Percentiles rank a stretch among this genome's conserved stretches.
phyloP scores from a whole-genome alignment of 352 stramenopile genomes.

The Peronospora tabacina region DNA sequence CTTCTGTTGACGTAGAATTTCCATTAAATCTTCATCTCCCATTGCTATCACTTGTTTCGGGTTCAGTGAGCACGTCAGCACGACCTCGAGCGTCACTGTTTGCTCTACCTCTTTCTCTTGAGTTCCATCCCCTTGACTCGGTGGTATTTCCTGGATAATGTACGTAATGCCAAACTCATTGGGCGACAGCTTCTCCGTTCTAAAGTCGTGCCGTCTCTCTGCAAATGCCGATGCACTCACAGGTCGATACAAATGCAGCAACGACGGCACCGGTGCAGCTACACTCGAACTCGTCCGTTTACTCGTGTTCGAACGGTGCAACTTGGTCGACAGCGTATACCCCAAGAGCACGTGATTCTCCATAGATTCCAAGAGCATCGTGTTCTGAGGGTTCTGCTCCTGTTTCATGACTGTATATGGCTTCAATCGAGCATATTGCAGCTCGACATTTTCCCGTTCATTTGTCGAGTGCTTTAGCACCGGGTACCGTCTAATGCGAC shows the following conservation, averaged over 20 bases:
- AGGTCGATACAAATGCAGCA: slow-evolving; percentile 56
- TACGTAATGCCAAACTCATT: slow-evolving; percentile 62
- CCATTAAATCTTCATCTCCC: neutral
- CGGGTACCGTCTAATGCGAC: slow-evolving; percentile 35
- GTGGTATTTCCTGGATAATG: slow-evolving; percentile 47
- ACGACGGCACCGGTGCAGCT: slow-evolving; percentile 39
- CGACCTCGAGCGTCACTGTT: slow-evolving; percentile 53
- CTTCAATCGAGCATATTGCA: slow-evolving; percentile 47
- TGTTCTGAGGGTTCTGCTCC: slow-evolving; percentile 5
- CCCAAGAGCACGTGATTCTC: slow-evolving; percentile 52
- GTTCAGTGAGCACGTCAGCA: slow-evolving; percentile 44
- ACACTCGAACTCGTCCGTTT: slow-evolving; percentile 13
- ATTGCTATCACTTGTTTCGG: slow-evolving; percentile 11
- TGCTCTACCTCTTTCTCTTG: slow-evolving; percentile 7
- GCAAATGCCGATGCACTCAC: slow-evolving; percentile 34
- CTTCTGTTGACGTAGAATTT: slow-evolving; percentile 29
- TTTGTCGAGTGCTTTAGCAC: slow-evolving; percentile 49
- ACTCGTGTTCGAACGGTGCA: slow-evolving; percentile 52
- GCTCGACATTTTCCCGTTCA: slow-evolving; percentile 50
- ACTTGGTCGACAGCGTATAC: slow-evolving; percentile 51
- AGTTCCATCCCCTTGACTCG: neutral
- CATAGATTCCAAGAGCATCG: slow-evolving; percentile 12
- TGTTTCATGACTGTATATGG: slow-evolving; percentile 22
- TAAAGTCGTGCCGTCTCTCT: slow-evolving; percentile 33
- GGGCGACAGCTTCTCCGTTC: slow-evolving; percentile 25